A percentile compares a stretch with the other conserved stretches of the same genome.
These are phyloP conservation scores for Silene vulgaris DNA, from an alignment of 179 eudicot genomes.

Conservation along the genomic window DNA sequence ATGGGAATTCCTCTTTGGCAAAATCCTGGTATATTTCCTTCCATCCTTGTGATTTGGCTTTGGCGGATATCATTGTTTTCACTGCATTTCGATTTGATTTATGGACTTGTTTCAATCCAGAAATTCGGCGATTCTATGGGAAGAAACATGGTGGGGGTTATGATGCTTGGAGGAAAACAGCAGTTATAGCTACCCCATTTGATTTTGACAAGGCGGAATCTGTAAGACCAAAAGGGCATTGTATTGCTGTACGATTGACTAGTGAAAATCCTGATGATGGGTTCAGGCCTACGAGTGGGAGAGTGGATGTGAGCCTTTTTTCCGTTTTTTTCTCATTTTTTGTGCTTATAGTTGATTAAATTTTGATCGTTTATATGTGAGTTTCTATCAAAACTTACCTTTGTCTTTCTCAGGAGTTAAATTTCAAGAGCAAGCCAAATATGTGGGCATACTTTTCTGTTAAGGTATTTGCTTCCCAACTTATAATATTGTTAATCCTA, in stretches of 20 bases:
- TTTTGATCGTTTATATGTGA: background rate
- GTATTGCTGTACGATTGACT: constrained; percentile 98
- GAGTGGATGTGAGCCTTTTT: constrained; percentile 66
- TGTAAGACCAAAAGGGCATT: constrained; percentile 89
- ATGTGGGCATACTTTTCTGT: constrained; percentile 99
- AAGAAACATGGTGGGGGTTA: constrained; percentile 84
- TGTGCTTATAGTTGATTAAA: background rate
- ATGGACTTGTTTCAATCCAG: constrained; percentile 30
- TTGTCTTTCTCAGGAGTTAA: constrained; percentile 62
- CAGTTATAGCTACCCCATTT: constrained; percentile 66
- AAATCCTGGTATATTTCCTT: constrained; percentile 68
- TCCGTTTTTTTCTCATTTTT: background rate
- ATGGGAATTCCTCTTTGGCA: constrained; percentile 99
- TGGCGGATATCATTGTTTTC: background rate
- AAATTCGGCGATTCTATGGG: constrained; percentile 92
- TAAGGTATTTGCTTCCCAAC: constrained; percentile 49
- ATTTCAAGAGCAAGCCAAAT: constrained; percentile 98
- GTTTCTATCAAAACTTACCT: constrained; percentile 4
- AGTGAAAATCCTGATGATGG: constrained; percentile 99
- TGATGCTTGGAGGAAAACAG: constrained; percentile 91
- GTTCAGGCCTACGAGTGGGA: constrained; percentile 97
- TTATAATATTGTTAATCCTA: background rate
- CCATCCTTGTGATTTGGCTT: background rate
- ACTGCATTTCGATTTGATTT: constrained; percentile 11
- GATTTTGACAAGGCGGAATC: constrained; percentile 89